Conservation (phyloP, 208 protist species). For the Zelonia costaricensis region DNA sequence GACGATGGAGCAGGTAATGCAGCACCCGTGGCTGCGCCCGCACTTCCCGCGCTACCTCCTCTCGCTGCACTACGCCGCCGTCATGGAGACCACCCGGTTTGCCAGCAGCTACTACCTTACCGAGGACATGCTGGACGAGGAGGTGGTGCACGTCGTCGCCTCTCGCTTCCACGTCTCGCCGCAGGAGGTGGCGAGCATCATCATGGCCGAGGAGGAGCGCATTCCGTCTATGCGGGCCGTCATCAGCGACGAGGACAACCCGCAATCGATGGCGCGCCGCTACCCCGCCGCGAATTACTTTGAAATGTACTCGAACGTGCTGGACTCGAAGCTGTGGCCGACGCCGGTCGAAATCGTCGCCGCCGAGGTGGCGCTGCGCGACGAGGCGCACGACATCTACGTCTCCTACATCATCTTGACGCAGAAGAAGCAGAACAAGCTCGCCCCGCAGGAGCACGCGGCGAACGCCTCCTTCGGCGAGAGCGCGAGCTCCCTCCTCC, state of each 20-base stretch:
- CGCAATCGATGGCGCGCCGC: slow-evolving; percentile 18
- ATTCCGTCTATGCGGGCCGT: slow-evolving; percentile 51
- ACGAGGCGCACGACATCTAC: slow-evolving; percentile 72
- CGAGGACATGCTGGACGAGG: slow-evolving; percentile 56
- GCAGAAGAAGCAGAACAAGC: slow-evolving; percentile 61
- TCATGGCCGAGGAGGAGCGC: slow-evolving; percentile 55
- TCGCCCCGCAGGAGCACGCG: slow-evolving; percentile 43
- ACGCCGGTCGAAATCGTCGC: slow-evolving; percentile 67
- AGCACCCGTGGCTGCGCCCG: slow-evolving; percentile 77
- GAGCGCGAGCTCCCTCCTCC: slow-evolving; percentile 47
- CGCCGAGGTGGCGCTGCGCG: slow-evolving; percentile 71
- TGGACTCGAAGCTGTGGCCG: slow-evolving; percentile 84
- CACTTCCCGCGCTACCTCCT: slow-evolving; percentile 69
- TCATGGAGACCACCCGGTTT: slow-evolving; percentile 65
- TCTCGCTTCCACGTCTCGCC: slow-evolving; percentile 53
- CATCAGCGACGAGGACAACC: slow-evolving; percentile 29
- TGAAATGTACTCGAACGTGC: slow-evolving; percentile 69
- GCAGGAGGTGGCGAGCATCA: slow-evolving; percentile 47
- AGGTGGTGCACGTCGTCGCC: slow-evolving; percentile 59
- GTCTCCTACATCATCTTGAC: slow-evolving; percentile 76
- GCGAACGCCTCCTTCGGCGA: slow-evolving; percentile 43
- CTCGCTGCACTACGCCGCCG: slow-evolving; percentile 64
- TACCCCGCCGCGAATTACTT: slow-evolving; percentile 74
- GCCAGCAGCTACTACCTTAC: slow-evolving; percentile 30
- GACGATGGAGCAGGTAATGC: slow-evolving; percentile 90